Conservation (phyloP, 495 filamentous ascomycete species). For the Penicillium paxilli region DNA sequence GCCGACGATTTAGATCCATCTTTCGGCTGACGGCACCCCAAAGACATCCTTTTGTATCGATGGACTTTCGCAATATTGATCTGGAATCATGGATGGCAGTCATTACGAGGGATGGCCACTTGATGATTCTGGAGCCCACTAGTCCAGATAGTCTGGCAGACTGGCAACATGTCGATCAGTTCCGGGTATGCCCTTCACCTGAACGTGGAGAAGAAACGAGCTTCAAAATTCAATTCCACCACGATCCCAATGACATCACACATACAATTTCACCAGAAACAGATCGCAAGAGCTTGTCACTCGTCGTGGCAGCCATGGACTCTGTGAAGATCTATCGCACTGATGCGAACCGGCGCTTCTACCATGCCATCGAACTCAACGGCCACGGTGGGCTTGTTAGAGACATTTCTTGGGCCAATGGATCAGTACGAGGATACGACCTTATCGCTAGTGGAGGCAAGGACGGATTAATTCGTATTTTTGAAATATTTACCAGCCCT, state of each 20-base stretch:
- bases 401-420: conserved; percentile 90
- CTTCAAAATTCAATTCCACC: conserved; percentile 84
- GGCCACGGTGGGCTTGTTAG: conserved; percentile 76
- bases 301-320: conserved; percentile 85
- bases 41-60: conserved; percentile 67
- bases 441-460: conserved; percentile 89
- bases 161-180: conserved; percentile 72
- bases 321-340: conserved; percentile 78
- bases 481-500: conserved; percentile 64
- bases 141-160: conserved; percentile 78
- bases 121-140: conserved; percentile 82
- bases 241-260: conserved; percentile 76
- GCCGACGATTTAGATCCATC: conserved; percentile 73
- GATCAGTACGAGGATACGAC: conserved; percentile 83
- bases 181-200: conserved; percentile 61
- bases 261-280: conserved; percentile 74
- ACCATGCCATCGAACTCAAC: conserved; percentile 71
- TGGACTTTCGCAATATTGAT: conserved; percentile 76
- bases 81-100: conserved; percentile 79
- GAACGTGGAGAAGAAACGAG: conserved; percentile 77
- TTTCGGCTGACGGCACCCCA: conserved; percentile 56
- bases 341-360: conserved; percentile 66
- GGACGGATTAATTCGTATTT: conserved; percentile 85
- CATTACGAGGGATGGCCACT: conserved; percentile 74
- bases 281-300: conserved; percentile 65